phyloP scores from a whole-genome alignment of 768 basidiomycete species.

The Amanita subjunquillea region DNA sequence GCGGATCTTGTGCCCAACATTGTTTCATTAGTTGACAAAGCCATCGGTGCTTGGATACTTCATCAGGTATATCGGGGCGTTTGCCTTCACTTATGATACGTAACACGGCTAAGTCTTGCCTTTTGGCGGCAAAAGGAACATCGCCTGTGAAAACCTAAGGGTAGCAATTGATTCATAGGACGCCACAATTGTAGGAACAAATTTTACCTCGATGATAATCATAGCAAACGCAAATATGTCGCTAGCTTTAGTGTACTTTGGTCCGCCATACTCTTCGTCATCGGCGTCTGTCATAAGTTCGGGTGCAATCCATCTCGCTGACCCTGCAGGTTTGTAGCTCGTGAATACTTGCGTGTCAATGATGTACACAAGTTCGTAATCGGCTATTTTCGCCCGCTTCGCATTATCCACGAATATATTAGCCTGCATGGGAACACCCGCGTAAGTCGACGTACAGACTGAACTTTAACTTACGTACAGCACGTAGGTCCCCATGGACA shows the following conservation, averaged over 20 bases:
- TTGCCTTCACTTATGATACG: not conserved
- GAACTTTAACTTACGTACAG: constrained; percentile 4
- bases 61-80: not conserved
- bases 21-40: not conserved
- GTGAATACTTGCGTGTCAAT: constrained; percentile 14
- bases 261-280: not conserved
- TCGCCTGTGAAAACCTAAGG: not conserved
- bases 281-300: constrained; percentile 16
- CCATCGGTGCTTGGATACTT: not conserved
- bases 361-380: constrained; percentile 17
- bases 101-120: not conserved
- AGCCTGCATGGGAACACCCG: constrained; percentile 7
- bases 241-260: constrained; percentile 8
- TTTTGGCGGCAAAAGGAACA: not conserved
- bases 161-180: not conserved
- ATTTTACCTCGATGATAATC: constrained; percentile 18
- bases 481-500: constrained; percentile 19
- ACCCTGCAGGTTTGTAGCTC: constrained; percentile 14
- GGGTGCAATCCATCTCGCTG: constrained; percentile 21
- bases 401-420: constrained; percentile 18
- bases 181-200: not conserved
- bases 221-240: constrained; percentile 20
- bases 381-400: constrained; percentile 15
- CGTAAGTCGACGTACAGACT: not conserved
- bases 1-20: not conserved